Base-by-base conservation (phyloP, 2,329 filamentous ascomycete species). In the Exophiala sp. region DNA sequence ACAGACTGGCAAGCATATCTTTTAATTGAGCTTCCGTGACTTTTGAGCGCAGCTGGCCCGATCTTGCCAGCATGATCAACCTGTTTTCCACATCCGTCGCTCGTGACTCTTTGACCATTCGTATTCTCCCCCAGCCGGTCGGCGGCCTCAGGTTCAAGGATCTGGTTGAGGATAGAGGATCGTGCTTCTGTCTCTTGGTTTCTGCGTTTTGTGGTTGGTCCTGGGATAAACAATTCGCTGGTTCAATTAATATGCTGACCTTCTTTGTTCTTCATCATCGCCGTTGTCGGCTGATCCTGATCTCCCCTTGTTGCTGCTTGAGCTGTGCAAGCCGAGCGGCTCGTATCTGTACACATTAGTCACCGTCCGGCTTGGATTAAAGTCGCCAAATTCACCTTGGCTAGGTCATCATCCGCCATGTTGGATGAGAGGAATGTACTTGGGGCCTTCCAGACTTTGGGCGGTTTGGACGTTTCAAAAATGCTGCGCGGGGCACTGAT, bases 11-110 rank as follows among this genome's bases (percentile, higher is more conserved):
- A 57, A 98, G 72, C 50, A 98, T 76, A 59, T 95, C 88, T 75
- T 97, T 96, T 63, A 98, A 76, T 73, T 97, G 90, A 42, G 84
- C 82, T 70, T 98, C 93, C 1, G 86, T 91, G 40, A 98, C 88
- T 68, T 95, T 94, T 55, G 81, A 73, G 47, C 88, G 77, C 62
- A 98, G 75, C 74, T 97, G 93, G 19, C 91, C 90, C 19, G 83
- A 80, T 63, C 89, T 82, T 51, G 93, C 91, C 50, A 98, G 80
- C 82, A 85, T 89, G 68, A 98, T 90, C 49, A 98, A 79, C 43
- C 91, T 74, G 76, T 94, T 90, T 74, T 98, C 93, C 50, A 98
- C 81, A 64, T 96, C 89, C 55, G 78, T 80, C 29, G 93, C 93
- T 63, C 93, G 87, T 61, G 85, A 83, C 67, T 90, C 88, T 72